Evolutionary conservation across 805 yeast species (phyloP).

Genomic region (Lipomyces yamadae): DNA sequence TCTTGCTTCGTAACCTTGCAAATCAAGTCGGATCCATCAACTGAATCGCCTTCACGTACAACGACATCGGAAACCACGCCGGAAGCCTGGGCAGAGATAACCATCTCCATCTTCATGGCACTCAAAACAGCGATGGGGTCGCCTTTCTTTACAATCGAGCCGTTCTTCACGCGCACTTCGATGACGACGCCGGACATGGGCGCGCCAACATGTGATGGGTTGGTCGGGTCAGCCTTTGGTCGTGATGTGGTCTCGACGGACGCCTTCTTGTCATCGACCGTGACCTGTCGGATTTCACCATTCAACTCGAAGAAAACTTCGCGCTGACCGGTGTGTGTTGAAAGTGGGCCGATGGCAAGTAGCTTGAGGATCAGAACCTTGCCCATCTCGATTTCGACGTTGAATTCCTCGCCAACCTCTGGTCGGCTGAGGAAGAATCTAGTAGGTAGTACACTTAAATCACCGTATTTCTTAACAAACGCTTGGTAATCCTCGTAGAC

Average conservation of each 20-base stretch:
- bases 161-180: conserved; percentile 89
- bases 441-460: conserved; percentile 92
- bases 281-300: conserved; percentile 96
- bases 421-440: conserved; percentile 87
- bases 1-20: conserved; percentile 56
- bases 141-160: conserved; percentile 91
- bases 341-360: conserved; percentile 89
- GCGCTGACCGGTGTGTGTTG: conserved; percentile 82
- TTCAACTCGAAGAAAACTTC: conserved; percentile 97
- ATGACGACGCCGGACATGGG: conserved; percentile 99
- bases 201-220: conserved; percentile 93
- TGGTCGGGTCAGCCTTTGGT: conserved; percentile 86
- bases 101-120: conserved; percentile 99
- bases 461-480: conserved; percentile 79
- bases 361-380: conserved; percentile 88
- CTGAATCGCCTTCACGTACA: conserved; percentile 90
- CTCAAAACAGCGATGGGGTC: conserved; percentile 90
- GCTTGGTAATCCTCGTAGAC: conserved; percentile 88
- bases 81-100: conserved; percentile 85
- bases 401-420: conserved; percentile 83
- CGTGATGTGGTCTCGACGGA: conserved; percentile 84
- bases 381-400: conserved; percentile 92
- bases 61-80: conserved; percentile 80
- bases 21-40: conserved; percentile 90
- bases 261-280: conserved; percentile 85